Conservation (phyloP, 2,329 filamentous ascomycete species). For the Clarireedia sp. region DNA sequence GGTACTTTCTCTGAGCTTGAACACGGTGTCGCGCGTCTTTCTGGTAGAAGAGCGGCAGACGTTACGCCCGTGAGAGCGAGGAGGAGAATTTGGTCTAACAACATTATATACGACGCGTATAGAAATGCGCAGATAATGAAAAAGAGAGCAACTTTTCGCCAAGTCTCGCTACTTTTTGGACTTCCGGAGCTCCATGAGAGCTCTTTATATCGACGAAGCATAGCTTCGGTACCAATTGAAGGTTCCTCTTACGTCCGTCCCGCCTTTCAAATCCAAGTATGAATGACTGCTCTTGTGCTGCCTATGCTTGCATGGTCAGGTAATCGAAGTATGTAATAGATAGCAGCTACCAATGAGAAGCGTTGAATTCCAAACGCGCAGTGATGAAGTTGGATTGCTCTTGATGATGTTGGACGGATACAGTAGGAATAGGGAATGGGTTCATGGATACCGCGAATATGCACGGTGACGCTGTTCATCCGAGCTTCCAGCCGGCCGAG, state of each 20-base stretch:
- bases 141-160: slow-evolving; percentile 2
- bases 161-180: not conserved
- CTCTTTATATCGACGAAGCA: slow-evolving; percentile 8
- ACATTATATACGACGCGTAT: slow-evolving; percentile 10
- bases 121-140: slow-evolving; percentile 7
- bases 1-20: slow-evolving; percentile 36
- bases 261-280: no score
- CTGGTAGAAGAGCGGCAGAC: not conserved
- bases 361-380: no score
- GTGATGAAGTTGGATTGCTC: no score
- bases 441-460: not conserved
- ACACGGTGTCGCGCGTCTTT: not conserved
- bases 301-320: no score
- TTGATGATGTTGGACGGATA: not conserved
- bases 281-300: no score
- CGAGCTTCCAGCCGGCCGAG: not conserved
- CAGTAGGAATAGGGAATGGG: not conserved
- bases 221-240: not conserved
- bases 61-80: slow-evolving; percentile 5
- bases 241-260: not conserved
- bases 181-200: not conserved
- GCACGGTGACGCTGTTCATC: not conserved
- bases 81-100: slow-evolving; percentile 7
- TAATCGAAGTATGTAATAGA: no score
- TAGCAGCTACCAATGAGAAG: no score